Evolutionary conservation across 2,329 filamentous ascomycete genomes (phyloP), one percentile per base, ranked within the genome.

Genomic region (Dactylellina cionopaga): DNA sequence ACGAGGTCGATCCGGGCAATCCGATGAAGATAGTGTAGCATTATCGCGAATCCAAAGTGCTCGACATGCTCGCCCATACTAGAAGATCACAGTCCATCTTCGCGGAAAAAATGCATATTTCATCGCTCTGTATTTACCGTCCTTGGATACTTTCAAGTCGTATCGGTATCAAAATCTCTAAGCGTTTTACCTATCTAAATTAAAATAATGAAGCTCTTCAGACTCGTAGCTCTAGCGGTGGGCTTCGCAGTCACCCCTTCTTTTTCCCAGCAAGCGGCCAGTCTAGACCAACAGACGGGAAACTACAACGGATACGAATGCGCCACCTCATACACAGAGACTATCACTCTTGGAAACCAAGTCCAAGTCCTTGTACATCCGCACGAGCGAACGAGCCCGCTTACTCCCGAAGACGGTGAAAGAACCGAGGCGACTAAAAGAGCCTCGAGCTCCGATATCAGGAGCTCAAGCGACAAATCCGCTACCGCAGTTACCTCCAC

Each of bases 291-390:
- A 25, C 44, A 51, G 54, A 51, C 46, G 62, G 31, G 47, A 27
- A 31, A 51, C 25, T 35, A 27, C n/a, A 13, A 25, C n/a, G 31
- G 37, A 11, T 46, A 43, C 25, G 37, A 46, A 17, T 47, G 51
- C 15, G 56, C 56, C 43, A 64, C 51, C 15, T 33, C 59, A 5
- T 60, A 52, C 52, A 64, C 44, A 2, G 52, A 65, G 37, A 59
- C 59, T 10, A 46, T 46, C 19, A 60, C 52, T 22, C 44, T 29
- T 15, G 29, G 33, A 25, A 33, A n/a, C 3, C 54, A 29, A 11
- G 46, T 65, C 11, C 29, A 59, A 44, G 41, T 65, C 24, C 24
- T 72, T n/a, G 51, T 72, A 24, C 59, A 60, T 43, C 59, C 52
- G n/a, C 68, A 71, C 37, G 25, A 35, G 6, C 15, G 41, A 29